phyloP scores from a whole-genome alignment of 352 stramenopile genomes.

The Pythium guiyangense region DNA sequence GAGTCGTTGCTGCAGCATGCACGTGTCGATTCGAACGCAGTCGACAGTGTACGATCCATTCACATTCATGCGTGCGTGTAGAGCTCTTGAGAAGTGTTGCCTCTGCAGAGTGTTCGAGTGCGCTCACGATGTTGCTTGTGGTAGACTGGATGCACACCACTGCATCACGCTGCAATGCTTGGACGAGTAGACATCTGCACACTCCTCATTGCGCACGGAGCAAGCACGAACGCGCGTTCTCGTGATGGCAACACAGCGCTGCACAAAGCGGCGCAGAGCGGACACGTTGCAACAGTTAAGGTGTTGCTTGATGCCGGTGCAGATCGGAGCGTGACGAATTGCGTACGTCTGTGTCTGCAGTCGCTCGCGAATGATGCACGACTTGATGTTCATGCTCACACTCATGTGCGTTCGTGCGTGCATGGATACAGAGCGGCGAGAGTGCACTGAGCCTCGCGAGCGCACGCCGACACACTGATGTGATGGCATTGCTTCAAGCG shows the following conservation, averaged over 20 bases:
- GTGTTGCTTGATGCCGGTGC: conserved; percentile 23
- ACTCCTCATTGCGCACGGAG: conserved; percentile 19
- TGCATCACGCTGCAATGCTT: conserved; percentile 36
- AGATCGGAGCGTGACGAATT: conserved; percentile 16
- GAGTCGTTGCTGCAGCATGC: conserved; percentile 13
- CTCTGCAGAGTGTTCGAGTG: too few species aligned
- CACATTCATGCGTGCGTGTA: background rate
- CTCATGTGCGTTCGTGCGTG: background rate
- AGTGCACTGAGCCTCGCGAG: conserved; percentile 26
- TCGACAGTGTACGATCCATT: conserved; percentile 20
- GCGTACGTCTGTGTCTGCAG: conserved; percentile 7
- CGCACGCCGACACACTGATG: conserved; percentile 28
- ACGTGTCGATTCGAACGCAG: background rate
- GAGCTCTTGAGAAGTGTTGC: too few species aligned
- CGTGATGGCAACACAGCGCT: conserved; percentile 21
- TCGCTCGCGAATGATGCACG: too few species aligned
- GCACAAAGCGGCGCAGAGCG: conserved; percentile 38
- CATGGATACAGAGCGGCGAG: conserved; percentile 19
- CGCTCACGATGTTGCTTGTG: too few species aligned
- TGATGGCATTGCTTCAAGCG: conserved; percentile 17
- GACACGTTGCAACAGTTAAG: conserved; percentile 13
- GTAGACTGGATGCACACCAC: conserved; percentile 22
- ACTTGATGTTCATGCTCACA: background rate
- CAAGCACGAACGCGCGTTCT: conserved; percentile 15
- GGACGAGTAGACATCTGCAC: conserved; percentile 22